phyloP scores from a whole-genome alignment of 192 early-diverging fungal species.

The Backusella luteola region DNA sequence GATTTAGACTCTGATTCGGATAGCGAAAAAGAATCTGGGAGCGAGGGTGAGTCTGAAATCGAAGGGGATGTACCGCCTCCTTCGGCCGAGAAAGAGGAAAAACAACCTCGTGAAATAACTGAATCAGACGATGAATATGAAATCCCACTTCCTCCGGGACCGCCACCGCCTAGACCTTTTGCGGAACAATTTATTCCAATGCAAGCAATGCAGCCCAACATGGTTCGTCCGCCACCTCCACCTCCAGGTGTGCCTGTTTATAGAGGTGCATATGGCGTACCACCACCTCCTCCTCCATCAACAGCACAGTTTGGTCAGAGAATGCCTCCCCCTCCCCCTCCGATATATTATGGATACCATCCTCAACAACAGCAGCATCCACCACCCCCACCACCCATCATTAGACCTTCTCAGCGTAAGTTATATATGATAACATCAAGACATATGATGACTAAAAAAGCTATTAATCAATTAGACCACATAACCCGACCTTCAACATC shows the following conservation, averaged over 20 bases:
- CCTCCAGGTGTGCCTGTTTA: not conserved
- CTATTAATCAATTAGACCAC: not conserved
- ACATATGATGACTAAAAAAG: not conserved
- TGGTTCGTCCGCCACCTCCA: conserved; percentile 23
- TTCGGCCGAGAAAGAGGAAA: not conserved
- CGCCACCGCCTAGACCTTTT: conserved; percentile 43
- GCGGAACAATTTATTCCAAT: conserved; percentile 22
- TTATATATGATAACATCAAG: not conserved
- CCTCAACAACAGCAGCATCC: not conserved
- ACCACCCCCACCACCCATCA: conserved; percentile 20
- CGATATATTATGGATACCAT: not conserved
- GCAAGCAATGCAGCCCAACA: not conserved
- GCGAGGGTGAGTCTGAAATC: not conserved
- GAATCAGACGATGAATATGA: conserved; percentile 32
- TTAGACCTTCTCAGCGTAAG: conserved; percentile 6
- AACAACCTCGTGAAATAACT: conserved; percentile 1
- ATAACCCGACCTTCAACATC: not conserved
- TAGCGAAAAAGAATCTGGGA: not conserved
- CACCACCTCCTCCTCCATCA: conserved; percentile 19
- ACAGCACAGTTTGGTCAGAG: conserved; percentile 14
- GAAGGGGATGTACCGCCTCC: conserved; percentile 8
- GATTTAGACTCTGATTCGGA: conserved; percentile 14
- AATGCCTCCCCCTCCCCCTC: conserved; percentile 21
- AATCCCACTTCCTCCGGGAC: conserved; percentile 37
- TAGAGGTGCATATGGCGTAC: not conserved